A percentile compares a stretch with the other conserved stretches of the same genome.
Evolutionary conservation across 148 eudicot genomes (phyloP).

Genomic region (Rhododendron kiyosumense): DNA sequence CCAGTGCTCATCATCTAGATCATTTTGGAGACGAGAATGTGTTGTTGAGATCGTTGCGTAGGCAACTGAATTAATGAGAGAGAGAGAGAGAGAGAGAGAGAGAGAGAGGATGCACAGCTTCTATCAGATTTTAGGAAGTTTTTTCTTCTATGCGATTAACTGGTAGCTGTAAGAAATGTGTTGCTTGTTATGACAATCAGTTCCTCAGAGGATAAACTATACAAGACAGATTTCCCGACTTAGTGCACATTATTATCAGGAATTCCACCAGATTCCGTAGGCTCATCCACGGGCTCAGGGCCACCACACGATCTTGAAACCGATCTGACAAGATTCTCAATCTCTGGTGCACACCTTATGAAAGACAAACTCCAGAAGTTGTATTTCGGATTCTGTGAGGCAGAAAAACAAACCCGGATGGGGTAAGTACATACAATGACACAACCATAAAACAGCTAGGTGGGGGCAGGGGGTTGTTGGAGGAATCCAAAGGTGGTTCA

Average conservation of each 20-base stretch:
- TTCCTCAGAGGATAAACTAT: neutral
- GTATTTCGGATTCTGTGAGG: constrained; percentile 71
- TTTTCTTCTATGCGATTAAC: too few species aligned
- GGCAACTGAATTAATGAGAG: too few species aligned
- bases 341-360: constrained; percentile 90
- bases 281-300: constrained; percentile 71
- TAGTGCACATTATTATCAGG: constrained; percentile 45
- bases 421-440: neutral
- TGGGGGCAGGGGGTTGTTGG: neutral
- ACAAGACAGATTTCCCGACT: neutral
- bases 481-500: too few species aligned
- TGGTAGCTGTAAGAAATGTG: neutral
- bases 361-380: constrained; percentile 78
- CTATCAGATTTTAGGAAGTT: too few species aligned
- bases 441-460: neutral
- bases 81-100: too few species aligned
- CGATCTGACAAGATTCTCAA: constrained; percentile 76
- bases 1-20: too few species aligned
- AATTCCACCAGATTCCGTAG: constrained; percentile 57
- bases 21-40: too few species aligned
- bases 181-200: neutral
- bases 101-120: too few species aligned
- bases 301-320: constrained; percentile 90
- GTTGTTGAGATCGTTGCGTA: too few species aligned
- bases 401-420: neutral